Evolutionary conservation across 2,329 filamentous ascomycete species (phyloP).

Genomic region (Colletotrichum melonis): DNA sequence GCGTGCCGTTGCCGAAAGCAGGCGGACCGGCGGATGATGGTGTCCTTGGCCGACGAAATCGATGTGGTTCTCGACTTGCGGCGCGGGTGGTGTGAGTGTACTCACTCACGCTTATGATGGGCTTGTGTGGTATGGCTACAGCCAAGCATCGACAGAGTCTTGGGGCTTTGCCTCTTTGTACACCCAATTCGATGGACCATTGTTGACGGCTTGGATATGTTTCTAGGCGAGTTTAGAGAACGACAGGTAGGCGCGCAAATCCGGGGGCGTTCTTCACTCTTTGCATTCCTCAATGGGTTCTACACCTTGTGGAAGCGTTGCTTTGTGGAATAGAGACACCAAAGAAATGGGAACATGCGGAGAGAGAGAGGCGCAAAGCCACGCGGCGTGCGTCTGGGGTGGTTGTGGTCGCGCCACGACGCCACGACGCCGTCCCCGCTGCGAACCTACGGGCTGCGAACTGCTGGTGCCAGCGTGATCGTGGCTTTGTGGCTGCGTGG

Average conservation of each 20-base stretch:
- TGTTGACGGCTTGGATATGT: not conserved
- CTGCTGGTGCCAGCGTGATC: not conserved
- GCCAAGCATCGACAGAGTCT: not conserved
- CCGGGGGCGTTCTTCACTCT: not conserved
- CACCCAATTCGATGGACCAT: not conserved
- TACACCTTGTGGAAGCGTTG: not conserved
- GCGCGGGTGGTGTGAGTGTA: not conserved
- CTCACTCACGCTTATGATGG: not conserved
- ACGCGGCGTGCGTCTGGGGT: conserved; percentile 13
- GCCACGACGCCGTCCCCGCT: not conserved
- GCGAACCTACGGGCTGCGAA: not conserved
- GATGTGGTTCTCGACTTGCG: not conserved
- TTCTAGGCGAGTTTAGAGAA: not conserved
- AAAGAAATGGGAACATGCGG: not conserved
- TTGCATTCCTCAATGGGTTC: not conserved
- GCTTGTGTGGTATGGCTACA: not conserved
- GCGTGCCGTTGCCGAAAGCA: conserved; percentile 21
- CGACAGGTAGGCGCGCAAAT: not conserved
- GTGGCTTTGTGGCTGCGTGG: conserved; percentile 1
- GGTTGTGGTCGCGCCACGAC: not conserved
- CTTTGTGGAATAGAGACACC: not conserved
- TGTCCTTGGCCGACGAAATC: not conserved
- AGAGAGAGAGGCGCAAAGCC: conserved; percentile 20
- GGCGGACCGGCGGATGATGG: not conserved
- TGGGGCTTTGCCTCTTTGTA: not conserved